Conservation (phyloP, 306 rosid genomes). For the Elaeagnus macrophylla region DNA sequence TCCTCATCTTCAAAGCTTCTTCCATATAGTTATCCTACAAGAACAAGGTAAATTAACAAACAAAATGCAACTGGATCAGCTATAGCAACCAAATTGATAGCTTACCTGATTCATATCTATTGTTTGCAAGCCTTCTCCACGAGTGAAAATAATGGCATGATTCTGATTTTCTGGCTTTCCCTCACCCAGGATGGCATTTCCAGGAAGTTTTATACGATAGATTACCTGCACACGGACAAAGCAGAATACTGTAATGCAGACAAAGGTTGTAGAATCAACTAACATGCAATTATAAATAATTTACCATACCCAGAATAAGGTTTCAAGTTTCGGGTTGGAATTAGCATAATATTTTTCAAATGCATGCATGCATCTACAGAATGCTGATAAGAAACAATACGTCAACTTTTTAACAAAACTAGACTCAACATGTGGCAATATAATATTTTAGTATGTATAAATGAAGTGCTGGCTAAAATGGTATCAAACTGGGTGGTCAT, state of each 20-base stretch:
- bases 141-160: conserved; percentile 89
- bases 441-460: too few species aligned
- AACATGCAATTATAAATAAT: not conserved
- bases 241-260: conserved; percentile 5
- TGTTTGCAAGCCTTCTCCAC: conserved; percentile 95
- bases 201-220: conserved; percentile 91
- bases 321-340: too few species aligned
- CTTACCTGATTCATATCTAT: conserved; percentile 96
- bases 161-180: conserved; percentile 99
- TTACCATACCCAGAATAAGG: too few species aligned
- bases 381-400: too few species aligned
- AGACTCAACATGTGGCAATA: too few species aligned
- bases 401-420: too few species aligned
- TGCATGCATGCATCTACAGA: too few species aligned
- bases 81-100: not conserved
- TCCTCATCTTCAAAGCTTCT: conserved; percentile 97
- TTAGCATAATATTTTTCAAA: too few species aligned
- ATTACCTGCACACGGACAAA: conserved; percentile 43
- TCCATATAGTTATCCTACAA: conserved; percentile 91
- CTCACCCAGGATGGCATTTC: conserved; percentile 92
- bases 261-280: not conserved
- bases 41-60: conserved; percentile 14
- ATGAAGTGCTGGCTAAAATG: too few species aligned
- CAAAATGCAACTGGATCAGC: conserved; percentile 10
- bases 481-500: too few species aligned